Percentiles rank a stretch among this genome's conserved stretches.
phyloP scores from a whole-genome alignment of 2,329 filamentous ascomycete genomes.

The Polychaeton citri region DNA sequence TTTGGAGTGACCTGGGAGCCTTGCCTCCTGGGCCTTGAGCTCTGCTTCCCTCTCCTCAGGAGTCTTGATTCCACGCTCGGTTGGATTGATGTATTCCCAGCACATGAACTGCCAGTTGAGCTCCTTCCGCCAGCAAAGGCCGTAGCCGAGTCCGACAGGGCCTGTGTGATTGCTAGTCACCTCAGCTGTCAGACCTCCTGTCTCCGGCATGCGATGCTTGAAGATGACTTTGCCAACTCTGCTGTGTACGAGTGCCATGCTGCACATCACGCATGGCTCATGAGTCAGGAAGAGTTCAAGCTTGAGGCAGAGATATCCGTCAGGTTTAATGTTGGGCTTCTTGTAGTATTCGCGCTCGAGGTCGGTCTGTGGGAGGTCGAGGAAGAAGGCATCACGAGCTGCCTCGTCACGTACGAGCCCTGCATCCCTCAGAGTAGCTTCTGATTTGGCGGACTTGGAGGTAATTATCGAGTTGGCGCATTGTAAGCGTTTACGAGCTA shows the following conservation, averaged over 20 bases:
- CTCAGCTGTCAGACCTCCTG: constrained; percentile 73
- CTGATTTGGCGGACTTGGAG: constrained; percentile 17
- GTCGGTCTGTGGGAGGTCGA: constrained; percentile 53
- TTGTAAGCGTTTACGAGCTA: constrained; percentile 45
- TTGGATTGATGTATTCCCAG: constrained; percentile 46
- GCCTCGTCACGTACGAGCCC: constrained; percentile 21
- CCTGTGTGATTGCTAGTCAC: constrained; percentile 23
- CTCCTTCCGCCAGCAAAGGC: constrained; percentile 55
- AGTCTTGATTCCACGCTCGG: not conserved
- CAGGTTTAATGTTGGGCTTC: constrained; percentile 51
- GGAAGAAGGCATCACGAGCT: constrained; percentile 43
- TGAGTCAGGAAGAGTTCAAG: constrained; percentile 90
- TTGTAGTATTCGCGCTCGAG: constrained; percentile 51
- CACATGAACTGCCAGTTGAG: constrained; percentile 76
- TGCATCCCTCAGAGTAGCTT: constrained; percentile 17
- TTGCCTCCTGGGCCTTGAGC: not conserved
- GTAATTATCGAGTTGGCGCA: constrained; percentile 16
- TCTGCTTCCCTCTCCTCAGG: not conserved
- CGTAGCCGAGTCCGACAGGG: constrained; percentile 36
- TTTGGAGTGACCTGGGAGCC: not conserved
- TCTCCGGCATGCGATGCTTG: constrained; percentile 61
- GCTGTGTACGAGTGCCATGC: constrained; percentile 90
- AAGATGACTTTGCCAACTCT: constrained; percentile 81
- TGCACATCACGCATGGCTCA: constrained; percentile 92
- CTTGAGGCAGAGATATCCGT: constrained; percentile 87